Evolutionary conservation across 495 filamentous ascomycete genomes (phyloP).

Genomic region (Rusavskia elegans): DNA sequence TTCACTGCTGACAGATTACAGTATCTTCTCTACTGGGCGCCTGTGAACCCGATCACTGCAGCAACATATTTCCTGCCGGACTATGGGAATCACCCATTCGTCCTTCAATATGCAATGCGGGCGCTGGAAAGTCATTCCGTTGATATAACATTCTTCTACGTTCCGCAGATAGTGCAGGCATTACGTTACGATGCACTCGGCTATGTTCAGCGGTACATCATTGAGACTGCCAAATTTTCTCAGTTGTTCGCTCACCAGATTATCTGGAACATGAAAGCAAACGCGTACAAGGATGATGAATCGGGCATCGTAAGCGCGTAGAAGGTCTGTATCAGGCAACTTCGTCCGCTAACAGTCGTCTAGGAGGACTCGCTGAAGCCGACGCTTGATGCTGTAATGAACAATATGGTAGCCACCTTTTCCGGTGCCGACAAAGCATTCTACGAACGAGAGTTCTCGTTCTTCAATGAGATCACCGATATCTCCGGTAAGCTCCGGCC

Average conservation of each 20-base stretch:
- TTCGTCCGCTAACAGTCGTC: background rate
- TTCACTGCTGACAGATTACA: slow-evolving; percentile 22
- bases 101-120: slow-evolving; percentile 95
- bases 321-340: background rate
- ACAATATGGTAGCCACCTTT: slow-evolving; percentile 68
- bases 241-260: slow-evolving; percentile 98
- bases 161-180: slow-evolving; percentile 92
- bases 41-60: slow-evolving; percentile 84
- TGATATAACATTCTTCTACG: slow-evolving; percentile 96
- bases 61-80: slow-evolving; percentile 84
- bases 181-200: slow-evolving; percentile 89
- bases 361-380: slow-evolving; percentile 82
- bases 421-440: slow-evolving; percentile 61
- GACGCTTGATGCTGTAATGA: slow-evolving; percentile 79
- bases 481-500: slow-evolving; percentile 93
- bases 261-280: slow-evolving; percentile 99
- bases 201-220: slow-evolving; percentile 90
- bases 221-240: slow-evolving; percentile 89
- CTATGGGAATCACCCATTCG: slow-evolving; percentile 85
- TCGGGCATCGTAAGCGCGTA: slow-evolving; percentile 54
- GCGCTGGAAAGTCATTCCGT: slow-evolving; percentile 84
- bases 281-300: slow-evolving; percentile 94
- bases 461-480: slow-evolving; percentile 92
- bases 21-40: slow-evolving; percentile 89
- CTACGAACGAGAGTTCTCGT: slow-evolving; percentile 89